Conservation (phyloP, 2,329 filamentous ascomycete species). For the Akanthomyces uredinophilus region DNA sequence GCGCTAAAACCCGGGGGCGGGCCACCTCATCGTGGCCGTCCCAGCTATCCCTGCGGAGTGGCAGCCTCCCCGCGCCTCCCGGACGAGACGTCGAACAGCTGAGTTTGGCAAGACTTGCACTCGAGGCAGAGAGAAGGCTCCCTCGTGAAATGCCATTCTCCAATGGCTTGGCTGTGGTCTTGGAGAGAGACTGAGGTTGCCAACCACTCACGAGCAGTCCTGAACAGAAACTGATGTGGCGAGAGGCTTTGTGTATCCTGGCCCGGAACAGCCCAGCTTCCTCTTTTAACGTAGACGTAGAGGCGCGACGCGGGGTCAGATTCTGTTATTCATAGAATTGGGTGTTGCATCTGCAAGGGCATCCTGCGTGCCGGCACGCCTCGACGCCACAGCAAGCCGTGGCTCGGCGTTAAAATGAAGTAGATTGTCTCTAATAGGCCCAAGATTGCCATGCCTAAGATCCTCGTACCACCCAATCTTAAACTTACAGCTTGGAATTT, state of each 20-base stretch:
- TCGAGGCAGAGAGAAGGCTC: too few species aligned
- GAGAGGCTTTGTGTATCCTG: background rate
- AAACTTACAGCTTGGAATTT: too few species aligned
- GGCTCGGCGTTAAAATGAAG: too few species aligned
- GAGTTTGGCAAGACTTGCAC: too few species aligned
- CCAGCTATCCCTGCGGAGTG: background rate
- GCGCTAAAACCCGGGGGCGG: constrained; percentile 19
- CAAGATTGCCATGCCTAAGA: too few species aligned
- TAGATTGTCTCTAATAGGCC: too few species aligned
- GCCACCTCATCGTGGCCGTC: background rate
- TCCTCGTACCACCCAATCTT: too few species aligned
- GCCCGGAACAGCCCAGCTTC: background rate
- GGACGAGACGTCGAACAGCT: background rate
- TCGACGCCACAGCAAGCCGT: background rate
- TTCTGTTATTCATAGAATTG: constrained; percentile 11
- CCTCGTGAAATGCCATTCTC: too few species aligned
- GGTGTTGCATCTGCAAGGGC: background rate
- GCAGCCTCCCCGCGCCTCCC: background rate
- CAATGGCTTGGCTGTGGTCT: too few species aligned
- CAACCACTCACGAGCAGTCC: too few species aligned
- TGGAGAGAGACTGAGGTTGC: too few species aligned
- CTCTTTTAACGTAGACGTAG: background rate
- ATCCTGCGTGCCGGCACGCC: background rate
- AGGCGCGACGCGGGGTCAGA: background rate
- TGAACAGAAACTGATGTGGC: background rate